Conservation (phyloP, 1,139 yeast species). For the Zygosaccharomyces sapae region DNA sequence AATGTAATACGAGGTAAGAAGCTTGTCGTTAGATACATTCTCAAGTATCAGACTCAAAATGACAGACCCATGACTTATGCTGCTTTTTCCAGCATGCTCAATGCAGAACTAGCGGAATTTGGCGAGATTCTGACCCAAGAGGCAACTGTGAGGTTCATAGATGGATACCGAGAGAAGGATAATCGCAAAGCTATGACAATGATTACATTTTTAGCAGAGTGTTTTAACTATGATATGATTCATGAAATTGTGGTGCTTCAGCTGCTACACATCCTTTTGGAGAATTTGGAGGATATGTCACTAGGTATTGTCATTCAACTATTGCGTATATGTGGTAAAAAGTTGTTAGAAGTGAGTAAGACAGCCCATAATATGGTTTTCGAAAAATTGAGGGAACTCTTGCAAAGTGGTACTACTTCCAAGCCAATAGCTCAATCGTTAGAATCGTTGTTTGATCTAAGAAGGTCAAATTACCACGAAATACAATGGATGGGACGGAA, state of each 20-base stretch:
- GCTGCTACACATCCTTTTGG: conserved; percentile 55
- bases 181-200: conserved; percentile 43
- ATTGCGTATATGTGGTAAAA: conserved; percentile 44
- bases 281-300: conserved; percentile 50
- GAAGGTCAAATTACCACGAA: conserved; percentile 48
- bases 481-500: conserved; percentile 31
- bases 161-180: conserved; percentile 49
- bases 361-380: conserved; percentile 50
- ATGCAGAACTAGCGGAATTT: conserved; percentile 64
- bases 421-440: conserved; percentile 47
- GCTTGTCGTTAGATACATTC: conserved; percentile 15
- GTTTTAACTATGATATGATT: conserved; percentile 62
- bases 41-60: conserved; percentile 10
- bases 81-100: conserved; percentile 54
- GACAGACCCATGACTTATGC: conserved; percentile 44
- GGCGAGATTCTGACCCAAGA: conserved; percentile 58
- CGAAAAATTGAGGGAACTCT: conserved; percentile 55
- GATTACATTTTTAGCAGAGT: conserved; percentile 52
- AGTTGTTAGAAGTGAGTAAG: conserved; percentile 41
- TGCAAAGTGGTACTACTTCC: conserved; percentile 52
- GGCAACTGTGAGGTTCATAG: conserved; percentile 56
- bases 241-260: conserved; percentile 64
- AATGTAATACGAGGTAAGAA: conserved; percentile 20
- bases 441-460: conserved; percentile 48
- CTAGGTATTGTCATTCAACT: conserved; percentile 47